These are phyloP conservation scores for Wickerhamomyces chambardii DNA, from an alignment of 805 yeast genomes.

Conservation along the genomic window DNA sequence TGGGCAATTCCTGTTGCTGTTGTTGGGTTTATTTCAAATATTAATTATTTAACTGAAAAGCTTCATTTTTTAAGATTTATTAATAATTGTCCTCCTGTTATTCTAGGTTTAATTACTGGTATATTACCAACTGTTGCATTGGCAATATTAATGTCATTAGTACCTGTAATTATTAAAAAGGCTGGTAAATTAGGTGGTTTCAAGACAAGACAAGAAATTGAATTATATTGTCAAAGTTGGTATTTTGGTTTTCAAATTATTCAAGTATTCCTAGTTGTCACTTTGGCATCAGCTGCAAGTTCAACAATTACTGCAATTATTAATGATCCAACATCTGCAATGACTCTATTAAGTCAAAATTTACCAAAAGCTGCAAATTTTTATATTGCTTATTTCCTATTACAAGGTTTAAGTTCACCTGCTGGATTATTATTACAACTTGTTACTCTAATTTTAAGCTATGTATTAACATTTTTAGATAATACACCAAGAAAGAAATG, in stretches of 20 bases:
- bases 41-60: slow-evolving; percentile 60
- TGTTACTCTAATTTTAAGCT: slow-evolving; percentile 62
- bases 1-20: slow-evolving; percentile 99
- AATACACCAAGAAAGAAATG: slow-evolving; percentile 90
- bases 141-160: slow-evolving; percentile 74
- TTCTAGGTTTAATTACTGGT: slow-evolving; percentile 83
- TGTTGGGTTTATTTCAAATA: slow-evolving; percentile 88
- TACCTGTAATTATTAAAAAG: slow-evolving; percentile 75
- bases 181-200: slow-evolving; percentile 72
- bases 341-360: slow-evolving; percentile 63
- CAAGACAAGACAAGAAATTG: slow-evolving; percentile 64
- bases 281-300: slow-evolving; percentile 74
- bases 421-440: slow-evolving; percentile 73
- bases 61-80: slow-evolving; percentile 73
- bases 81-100: slow-evolving; percentile 55
- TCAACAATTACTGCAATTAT: slow-evolving; percentile 68
- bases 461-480: slow-evolving; percentile 69
- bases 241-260: slow-evolving; percentile 86
- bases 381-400: slow-evolving; percentile 72
- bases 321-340: slow-evolving; percentile 57
- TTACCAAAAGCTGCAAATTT: slow-evolving; percentile 90
- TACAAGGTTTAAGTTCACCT: slow-evolving; percentile 74
- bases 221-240: slow-evolving; percentile 79
- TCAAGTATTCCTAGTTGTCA: slow-evolving; percentile 79
- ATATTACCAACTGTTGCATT: slow-evolving; percentile 77